A percentile compares a stretch with the other conserved stretches of the same genome.
Conservation (phyloP, 2,329 filamentous ascomycete genomes). For the Penicillium sp. region DNA sequence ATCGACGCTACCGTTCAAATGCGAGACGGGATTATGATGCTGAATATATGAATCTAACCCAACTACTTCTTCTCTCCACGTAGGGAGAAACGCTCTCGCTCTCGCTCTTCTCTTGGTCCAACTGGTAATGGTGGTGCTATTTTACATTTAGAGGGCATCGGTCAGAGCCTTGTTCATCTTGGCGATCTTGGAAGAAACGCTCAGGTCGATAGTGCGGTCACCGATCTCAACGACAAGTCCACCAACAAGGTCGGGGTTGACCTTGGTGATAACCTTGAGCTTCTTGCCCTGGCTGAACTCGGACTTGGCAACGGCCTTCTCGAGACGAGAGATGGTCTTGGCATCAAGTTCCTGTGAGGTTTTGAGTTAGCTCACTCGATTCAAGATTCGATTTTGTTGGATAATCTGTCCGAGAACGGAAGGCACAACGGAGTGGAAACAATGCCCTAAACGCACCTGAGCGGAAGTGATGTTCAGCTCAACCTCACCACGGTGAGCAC, state of each 20-base stretch:
- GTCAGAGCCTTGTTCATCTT: slow-evolving; percentile 99
- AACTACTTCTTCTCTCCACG: slow-evolving; percentile 12
- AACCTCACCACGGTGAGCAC: slow-evolving; percentile 84
- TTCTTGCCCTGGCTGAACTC: slow-evolving; percentile 89
- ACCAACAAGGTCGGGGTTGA: slow-evolving; percentile 90
- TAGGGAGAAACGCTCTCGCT: not conserved
- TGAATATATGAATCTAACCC: slow-evolving; percentile 15
- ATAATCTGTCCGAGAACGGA: too few species aligned
- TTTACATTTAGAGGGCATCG: slow-evolving; percentile 79
- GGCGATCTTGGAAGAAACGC: slow-evolving; percentile 86
- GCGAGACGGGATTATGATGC: slow-evolving; percentile 20
- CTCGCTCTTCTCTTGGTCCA: too few species aligned
- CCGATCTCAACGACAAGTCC: slow-evolving; percentile 94
- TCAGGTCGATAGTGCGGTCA: slow-evolving; percentile 96
- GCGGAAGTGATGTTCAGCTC: slow-evolving; percentile 90
- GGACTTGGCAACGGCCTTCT: slow-evolving; percentile 83
- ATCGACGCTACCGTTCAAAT: slow-evolving; percentile 20
- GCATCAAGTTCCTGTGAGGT: slow-evolving; percentile 66
- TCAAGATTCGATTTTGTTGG: too few species aligned
- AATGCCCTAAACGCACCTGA: slow-evolving; percentile 53
- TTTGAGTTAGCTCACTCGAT: too few species aligned
- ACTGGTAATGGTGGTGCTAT: slow-evolving; percentile 13
- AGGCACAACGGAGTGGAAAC: too few species aligned
- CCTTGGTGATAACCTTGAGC: slow-evolving; percentile 92
- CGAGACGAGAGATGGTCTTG: slow-evolving; percentile 78